A percentile compares a stretch with the other conserved stretches of the same genome.
phyloP scores from a whole-genome alignment of 306 rosid genomes.

The Dalbergia cultrata region DNA sequence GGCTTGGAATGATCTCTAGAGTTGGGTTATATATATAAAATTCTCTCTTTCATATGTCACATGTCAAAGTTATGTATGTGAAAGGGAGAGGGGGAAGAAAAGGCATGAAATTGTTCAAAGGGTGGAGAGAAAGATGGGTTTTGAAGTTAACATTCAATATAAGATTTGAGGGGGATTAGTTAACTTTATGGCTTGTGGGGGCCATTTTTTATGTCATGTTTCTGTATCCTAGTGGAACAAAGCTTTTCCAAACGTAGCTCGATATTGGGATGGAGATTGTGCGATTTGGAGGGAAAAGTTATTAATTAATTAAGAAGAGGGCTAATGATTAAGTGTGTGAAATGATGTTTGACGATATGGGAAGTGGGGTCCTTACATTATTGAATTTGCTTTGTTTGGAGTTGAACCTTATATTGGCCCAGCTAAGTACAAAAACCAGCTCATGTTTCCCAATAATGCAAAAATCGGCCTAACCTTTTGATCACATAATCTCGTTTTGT shows the following conservation, averaged over 20 bases:
- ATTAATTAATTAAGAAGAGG: slow-evolving; percentile 30
- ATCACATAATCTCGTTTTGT: slow-evolving; percentile 44
- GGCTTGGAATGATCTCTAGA: slow-evolving; percentile 76
- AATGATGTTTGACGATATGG: slow-evolving; percentile 54
- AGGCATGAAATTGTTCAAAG: slow-evolving; percentile 14
- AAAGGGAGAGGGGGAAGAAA: not conserved
- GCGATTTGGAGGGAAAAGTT: slow-evolving; percentile 51
- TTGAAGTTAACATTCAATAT: slow-evolving; percentile 2
- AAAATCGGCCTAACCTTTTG: slow-evolving; percentile 47
- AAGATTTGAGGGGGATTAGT: slow-evolving; percentile 43
- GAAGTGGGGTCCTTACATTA: slow-evolving; percentile 50
- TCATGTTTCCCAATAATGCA: slow-evolving; percentile 73
- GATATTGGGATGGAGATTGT: slow-evolving; percentile 49
- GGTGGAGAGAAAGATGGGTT: not conserved
- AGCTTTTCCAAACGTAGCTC: slow-evolving; percentile 47
- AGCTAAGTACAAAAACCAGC: slow-evolving; percentile 60
- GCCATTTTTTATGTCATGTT: slow-evolving; percentile 48
- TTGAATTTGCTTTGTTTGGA: slow-evolving; percentile 55
- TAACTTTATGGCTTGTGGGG: slow-evolving; percentile 46
- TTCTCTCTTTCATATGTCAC: slow-evolving; percentile 13
- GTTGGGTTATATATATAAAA: not conserved
- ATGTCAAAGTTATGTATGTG: slow-evolving; percentile 48
- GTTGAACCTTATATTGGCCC: slow-evolving; percentile 44
- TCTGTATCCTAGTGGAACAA: slow-evolving; percentile 51
- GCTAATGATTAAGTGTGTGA: slow-evolving; percentile 56